Percentiles rank a stretch among this genome's conserved stretches.
phyloP scores from a whole-genome alignment of 2,329 filamentous ascomycete species.

The Venturia carpophila region DNA sequence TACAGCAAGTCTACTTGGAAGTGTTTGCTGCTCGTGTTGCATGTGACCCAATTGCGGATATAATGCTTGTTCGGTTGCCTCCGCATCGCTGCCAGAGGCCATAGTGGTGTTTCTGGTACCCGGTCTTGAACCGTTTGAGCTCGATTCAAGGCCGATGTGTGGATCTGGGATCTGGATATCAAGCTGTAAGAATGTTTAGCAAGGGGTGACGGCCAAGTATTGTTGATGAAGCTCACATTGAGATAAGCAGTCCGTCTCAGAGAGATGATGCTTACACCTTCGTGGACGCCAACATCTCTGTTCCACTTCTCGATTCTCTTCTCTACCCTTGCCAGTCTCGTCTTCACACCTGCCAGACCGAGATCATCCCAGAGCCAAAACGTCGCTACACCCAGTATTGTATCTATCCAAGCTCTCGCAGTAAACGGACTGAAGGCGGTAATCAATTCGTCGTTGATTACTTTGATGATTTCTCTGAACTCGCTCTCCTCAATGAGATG shows the following conservation, averaged over 20 bases:
- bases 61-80: background rate
- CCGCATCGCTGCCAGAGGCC: background rate
- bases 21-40: conserved; percentile 2
- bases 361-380: conserved; percentile 94
- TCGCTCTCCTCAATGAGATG: conserved; percentile 77
- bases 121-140: background rate
- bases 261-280: conserved; percentile 66
- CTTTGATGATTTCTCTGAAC: conserved; percentile 74
- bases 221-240: conserved; percentile 49
- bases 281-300: conserved; percentile 48
- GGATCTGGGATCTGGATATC: conserved; percentile 78
- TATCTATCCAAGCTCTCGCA: conserved; percentile 70
- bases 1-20: conserved; percentile 2
- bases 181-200: conserved; percentile 41
- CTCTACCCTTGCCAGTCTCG: conserved; percentile 62
- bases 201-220: conserved; percentile 3
- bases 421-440: conserved; percentile 74
- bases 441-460: conserved; percentile 69
- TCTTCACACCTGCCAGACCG: conserved; percentile 69
- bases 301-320: conserved; percentile 86
- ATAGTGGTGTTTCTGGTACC: background rate
- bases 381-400: conserved; percentile 69
- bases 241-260: conserved; percentile 81
- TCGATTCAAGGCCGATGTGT: conserved; percentile 45
- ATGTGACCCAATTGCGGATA: background rate